A percentile compares a stretch with the other conserved stretches of the same genome.
These are phyloP conservation scores for Candida nemodendra DNA, from an alignment of 805 yeast species.

Conservation along the genomic window DNA sequence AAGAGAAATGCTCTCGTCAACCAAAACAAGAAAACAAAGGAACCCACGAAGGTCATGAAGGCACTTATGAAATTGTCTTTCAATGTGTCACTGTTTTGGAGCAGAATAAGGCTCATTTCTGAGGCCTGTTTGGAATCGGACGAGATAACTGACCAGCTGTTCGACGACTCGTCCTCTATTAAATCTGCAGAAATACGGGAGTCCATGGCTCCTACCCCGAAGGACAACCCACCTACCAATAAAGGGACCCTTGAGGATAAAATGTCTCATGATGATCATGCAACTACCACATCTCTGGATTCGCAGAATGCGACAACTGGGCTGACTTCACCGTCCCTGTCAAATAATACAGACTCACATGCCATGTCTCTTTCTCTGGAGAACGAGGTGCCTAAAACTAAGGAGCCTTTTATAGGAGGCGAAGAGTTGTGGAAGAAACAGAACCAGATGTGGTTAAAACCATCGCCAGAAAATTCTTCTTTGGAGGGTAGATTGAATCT, in stretches of 20 bases:
- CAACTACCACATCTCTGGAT: slow-evolving; percentile 4
- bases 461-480: slow-evolving; percentile 30
- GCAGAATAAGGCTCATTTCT: slow-evolving; percentile 40
- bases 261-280: slow-evolving; percentile 14
- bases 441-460: slow-evolving; percentile 63
- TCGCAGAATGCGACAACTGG: slow-evolving; percentile 1
- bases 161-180: slow-evolving; percentile 30
- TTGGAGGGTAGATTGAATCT: slow-evolving; percentile 26
- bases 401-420: slow-evolving; percentile 41
- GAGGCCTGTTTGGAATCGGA: slow-evolving; percentile 50
- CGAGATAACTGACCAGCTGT: slow-evolving; percentile 50
- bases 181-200: background rate
- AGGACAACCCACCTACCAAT: background rate
- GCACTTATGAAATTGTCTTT: slow-evolving; percentile 38
- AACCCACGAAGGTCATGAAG: slow-evolving; percentile 17
- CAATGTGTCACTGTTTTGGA: slow-evolving; percentile 36
- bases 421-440: slow-evolving; percentile 67
- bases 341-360: slow-evolving; percentile 4
- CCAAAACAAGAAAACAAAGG: slow-evolving; percentile 3
- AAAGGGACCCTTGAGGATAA: slow-evolving; percentile 10
- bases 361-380: background rate
- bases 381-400: background rate
- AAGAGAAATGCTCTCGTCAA: too few species aligned
- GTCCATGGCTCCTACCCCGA: background rate
- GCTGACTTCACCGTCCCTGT: slow-evolving; percentile 8